A percentile compares a stretch with the other conserved stretches of the same genome.
Evolutionary conservation across 1,284 basidiomycete genomes (phyloP).

Genomic region (Testicularia cyperi): DNA sequence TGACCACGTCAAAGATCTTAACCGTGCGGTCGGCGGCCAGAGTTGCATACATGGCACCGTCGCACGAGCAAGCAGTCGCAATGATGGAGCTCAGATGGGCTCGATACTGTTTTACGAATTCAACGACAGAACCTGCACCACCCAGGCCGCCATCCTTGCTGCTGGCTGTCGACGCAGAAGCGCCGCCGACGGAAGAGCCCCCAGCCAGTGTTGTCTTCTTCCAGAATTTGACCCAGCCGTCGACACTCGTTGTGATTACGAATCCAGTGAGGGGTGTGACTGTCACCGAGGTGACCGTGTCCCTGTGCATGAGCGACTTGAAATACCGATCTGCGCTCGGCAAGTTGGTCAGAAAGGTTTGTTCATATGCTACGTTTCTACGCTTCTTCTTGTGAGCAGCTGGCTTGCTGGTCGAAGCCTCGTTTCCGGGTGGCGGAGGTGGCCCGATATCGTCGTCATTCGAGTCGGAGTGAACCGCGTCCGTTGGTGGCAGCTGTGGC

Average conservation of each 20-base stretch:
- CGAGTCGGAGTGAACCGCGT: not conserved
- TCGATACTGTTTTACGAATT: conserved; percentile 64
- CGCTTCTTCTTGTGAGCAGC: conserved; percentile 18
- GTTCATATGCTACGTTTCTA: conserved; percentile 68
- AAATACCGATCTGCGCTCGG: conserved; percentile 90
- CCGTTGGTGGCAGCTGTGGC: not conserved
- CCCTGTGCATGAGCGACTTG: conserved; percentile 98
- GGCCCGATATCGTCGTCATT: not conserved
- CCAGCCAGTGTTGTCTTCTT: conserved; percentile 90
- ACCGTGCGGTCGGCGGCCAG: conserved; percentile 64
- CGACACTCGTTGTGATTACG: conserved; percentile 87
- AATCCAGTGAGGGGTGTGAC: conserved; percentile 66
- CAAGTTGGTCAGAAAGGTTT: conserved; percentile 84
- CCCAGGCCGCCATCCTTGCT: not conserved
- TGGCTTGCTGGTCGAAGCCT: not conserved
- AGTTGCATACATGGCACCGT: conserved; percentile 88
- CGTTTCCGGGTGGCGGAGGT: not conserved
- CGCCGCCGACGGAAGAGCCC: conserved; percentile 80
- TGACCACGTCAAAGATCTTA: conserved; percentile 95
- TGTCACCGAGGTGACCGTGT: conserved; percentile 82
- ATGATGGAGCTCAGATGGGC: conserved; percentile 82
- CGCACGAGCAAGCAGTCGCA: conserved; percentile 81
- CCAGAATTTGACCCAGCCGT: conserved; percentile 97
- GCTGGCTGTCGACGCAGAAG: conserved; percentile 65
- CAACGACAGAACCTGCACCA: conserved; percentile 45